Base-by-base conservation (phyloP, 2,329 filamentous ascomycete genomes). In the Aspergillus intermedius region DNA sequence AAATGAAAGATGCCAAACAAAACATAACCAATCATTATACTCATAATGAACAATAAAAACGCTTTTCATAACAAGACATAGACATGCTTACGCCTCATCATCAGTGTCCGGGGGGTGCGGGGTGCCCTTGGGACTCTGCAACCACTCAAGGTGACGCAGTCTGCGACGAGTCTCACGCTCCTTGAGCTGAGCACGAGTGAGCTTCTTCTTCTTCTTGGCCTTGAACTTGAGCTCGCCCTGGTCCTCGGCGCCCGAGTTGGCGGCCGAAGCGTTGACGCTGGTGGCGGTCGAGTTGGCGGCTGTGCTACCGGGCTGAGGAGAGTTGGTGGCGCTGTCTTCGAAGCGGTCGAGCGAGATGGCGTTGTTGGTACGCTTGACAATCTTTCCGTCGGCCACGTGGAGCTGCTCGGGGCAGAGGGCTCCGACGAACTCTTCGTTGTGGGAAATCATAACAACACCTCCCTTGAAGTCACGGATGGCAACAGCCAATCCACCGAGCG, bases 391-490 rank as follows among this genome's bases (percentile, higher is more conserved):
- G 48, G 82, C 84, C 56, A 98, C 88, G 71, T 94, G 87, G 88
- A 93, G 95, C 73, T 97, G 91, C 76, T 98, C 94, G 3, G 87
- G 88, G 73, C 93, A 93, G 9, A 98, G 83, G 3, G 91, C 91
- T 51, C 91, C 91, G 45, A 98, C 91, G 63, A 98, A 98, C 71
- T 98, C 93, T 67, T 97, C 91, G 80, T 98, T 97, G 75, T 98
- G 93, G 53, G 91, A 96, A 72, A 98, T 98, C 84, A 98, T 95
- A 56, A 98, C 91, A 2, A 98, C 93, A 70, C 93, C 93, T 58
- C 93, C 93, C 77, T 90, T 94, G 82, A 94, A 98, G 66, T 97
- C 93, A 59, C 91, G 88, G 63, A 98, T 97, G 57, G 93, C 93
- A 37, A 95, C 90, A n/a, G 93, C 91, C 48, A 98, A 81, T 70